Evolutionary conservation across 2,329 filamentous ascomycete genomes (phyloP).

Genomic region (Trematosphaeria pertusa): DNA sequence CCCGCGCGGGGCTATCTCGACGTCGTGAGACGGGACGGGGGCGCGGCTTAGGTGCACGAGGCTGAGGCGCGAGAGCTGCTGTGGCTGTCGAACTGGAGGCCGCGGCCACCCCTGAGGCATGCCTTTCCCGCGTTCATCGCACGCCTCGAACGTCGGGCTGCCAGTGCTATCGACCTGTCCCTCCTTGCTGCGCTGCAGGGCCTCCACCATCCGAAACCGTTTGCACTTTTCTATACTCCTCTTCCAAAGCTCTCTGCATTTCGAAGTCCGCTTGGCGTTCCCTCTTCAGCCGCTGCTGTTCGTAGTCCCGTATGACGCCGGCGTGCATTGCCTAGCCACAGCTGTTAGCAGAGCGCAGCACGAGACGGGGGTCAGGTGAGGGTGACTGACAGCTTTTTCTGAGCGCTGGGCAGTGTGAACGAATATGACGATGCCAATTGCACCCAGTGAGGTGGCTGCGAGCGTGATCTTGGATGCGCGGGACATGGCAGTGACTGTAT

Average conservation of each 20-base stretch:
- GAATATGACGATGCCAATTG: slow-evolving; percentile 77
- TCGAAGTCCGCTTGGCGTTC: slow-evolving; percentile 96
- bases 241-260: slow-evolving; percentile 82
- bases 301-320: slow-evolving; percentile 92
- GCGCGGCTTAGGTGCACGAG: slow-evolving; percentile 8
- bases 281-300: slow-evolving; percentile 87
- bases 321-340: slow-evolving; percentile 83
- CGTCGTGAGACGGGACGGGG: slow-evolving; percentile 6
- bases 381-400: slow-evolving; percentile 75
- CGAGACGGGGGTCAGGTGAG: slow-evolving; percentile 21
- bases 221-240: slow-evolving; percentile 90
- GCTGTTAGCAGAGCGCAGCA: slow-evolving; percentile 15
- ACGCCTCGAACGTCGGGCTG: background rate
- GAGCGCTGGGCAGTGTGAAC: slow-evolving; percentile 89
- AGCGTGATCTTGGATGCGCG: slow-evolving; percentile 88
- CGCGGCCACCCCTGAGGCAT: background rate
- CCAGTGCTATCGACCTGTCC: slow-evolving; percentile 19
- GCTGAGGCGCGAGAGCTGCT: slow-evolving; percentile 10
- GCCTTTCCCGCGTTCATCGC: background rate
- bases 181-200: slow-evolving; percentile 29
- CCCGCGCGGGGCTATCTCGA: slow-evolving; percentile 15
- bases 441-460: slow-evolving; percentile 75
- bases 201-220: slow-evolving; percentile 63
- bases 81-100: slow-evolving; percentile 1
- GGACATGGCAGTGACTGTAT: slow-evolving; percentile 69